Evolutionary conservation across 2,329 filamentous ascomycete genomes (phyloP).

Genomic region (Aspergillus pseudoterreus): DNA sequence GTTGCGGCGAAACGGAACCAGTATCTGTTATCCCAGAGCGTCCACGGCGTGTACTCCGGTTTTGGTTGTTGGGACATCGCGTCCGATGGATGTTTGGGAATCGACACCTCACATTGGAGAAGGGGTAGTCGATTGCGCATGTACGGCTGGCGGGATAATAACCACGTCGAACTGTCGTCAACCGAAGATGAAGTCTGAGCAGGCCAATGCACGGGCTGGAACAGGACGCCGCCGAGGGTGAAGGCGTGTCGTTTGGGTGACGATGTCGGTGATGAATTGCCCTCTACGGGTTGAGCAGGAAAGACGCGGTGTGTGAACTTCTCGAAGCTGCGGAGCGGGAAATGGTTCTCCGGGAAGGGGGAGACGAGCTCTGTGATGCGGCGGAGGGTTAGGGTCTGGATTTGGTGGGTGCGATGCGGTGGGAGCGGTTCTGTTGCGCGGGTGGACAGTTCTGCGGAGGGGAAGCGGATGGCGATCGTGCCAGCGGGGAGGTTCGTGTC

Average conservation of each 20-base stretch:
- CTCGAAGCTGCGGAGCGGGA: slow-evolving; percentile 43
- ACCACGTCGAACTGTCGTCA: slow-evolving; percentile 30
- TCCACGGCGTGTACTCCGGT: slow-evolving; percentile 21
- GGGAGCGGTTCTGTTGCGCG: slow-evolving; percentile 3
- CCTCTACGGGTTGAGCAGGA: slow-evolving; percentile 12
- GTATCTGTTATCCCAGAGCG: slow-evolving; percentile 54
- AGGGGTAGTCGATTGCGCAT: slow-evolving; percentile 24
- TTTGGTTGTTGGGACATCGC: background rate
- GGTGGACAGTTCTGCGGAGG: background rate
- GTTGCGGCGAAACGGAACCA: slow-evolving; percentile 50
- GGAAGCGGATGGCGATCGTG: slow-evolving; percentile 29
- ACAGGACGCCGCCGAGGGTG: slow-evolving; percentile 48
- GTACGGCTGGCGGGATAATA: slow-evolving; percentile 37
- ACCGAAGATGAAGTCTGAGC: background rate
- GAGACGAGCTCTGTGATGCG: slow-evolving; percentile 49
- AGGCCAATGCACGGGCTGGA: slow-evolving; percentile 35
- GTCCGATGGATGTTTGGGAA: background rate
- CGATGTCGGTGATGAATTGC: background rate
- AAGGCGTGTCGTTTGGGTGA: slow-evolving; percentile 36
- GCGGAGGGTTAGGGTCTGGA: slow-evolving; percentile 45
- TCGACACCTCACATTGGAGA: background rate
- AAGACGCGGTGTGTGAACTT: slow-evolving; percentile 42
- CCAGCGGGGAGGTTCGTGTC: slow-evolving; percentile 33
- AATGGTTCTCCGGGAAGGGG: slow-evolving; percentile 39
- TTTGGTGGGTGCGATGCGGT: slow-evolving; percentile 12